Evolutionary conservation across 441 rosid species (phyloP).

Genomic region (Croton setiger): DNA sequence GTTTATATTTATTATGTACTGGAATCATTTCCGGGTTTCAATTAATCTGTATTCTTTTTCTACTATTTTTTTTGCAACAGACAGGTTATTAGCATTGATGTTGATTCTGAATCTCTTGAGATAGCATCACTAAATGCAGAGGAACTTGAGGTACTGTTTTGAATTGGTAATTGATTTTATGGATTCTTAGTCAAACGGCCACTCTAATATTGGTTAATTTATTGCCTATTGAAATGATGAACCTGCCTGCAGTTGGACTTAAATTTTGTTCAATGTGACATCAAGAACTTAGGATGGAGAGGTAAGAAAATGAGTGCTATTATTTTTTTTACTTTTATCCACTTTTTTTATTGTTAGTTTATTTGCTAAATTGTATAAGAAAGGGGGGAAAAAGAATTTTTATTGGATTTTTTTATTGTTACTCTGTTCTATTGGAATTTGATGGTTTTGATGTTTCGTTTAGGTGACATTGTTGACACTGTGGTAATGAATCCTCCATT

Average conservation of each 20-base stretch:
- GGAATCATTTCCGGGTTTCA: no score
- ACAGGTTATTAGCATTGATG: constrained; percentile 71
- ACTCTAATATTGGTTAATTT: constrained; percentile 6
- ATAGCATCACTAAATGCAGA: constrained; percentile 69
- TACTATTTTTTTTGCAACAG: constrained; percentile 35
- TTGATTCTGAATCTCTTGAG: constrained; percentile 75
- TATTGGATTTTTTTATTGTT: neutral
- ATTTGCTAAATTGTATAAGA: neutral
- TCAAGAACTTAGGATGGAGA: constrained; percentile 58
- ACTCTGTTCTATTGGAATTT: neutral
- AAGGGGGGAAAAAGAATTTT: neutral
- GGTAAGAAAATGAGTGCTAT: constrained; percentile 36
- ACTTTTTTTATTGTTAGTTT: neutral
- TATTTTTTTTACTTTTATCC: neutral
- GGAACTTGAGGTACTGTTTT: constrained; percentile 63
- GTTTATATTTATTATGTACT: neutral
- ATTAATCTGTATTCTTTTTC: neutral
- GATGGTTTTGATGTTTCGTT: constrained; percentile 16
- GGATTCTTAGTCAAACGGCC: neutral
- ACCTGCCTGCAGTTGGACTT: constrained; percentile 65
- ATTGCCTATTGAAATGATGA: constrained; percentile 17
- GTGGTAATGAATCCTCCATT: constrained; percentile 97
- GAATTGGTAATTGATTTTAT: neutral
- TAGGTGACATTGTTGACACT: constrained; percentile 70
- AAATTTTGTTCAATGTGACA: constrained; percentile 68